phyloP scores from a whole-genome alignment of 108 stramenopile genomes.

The Skeletonema tropicum region DNA sequence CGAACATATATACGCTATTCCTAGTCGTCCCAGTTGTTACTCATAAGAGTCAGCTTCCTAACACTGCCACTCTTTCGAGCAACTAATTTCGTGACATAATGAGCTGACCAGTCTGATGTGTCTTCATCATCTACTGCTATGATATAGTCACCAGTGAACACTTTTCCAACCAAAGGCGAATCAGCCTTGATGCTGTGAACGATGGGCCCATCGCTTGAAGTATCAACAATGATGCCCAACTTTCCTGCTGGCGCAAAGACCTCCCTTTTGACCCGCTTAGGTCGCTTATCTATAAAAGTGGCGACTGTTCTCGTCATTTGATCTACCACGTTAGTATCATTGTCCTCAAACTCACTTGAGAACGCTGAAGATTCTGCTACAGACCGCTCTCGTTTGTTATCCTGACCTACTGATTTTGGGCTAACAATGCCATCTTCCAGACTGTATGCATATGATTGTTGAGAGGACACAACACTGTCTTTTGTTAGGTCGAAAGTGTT shows the following conservation, averaged over 20 bases:
- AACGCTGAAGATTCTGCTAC: slow-evolving; percentile 3
- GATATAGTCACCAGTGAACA: slow-evolving; percentile 74
- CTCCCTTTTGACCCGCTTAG: slow-evolving; percentile 9
- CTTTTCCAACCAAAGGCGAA: slow-evolving; percentile 57
- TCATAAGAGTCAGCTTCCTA: background rate
- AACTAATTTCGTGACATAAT: slow-evolving; percentile 72
- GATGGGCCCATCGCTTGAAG: slow-evolving; percentile 77
- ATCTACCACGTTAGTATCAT: background rate
- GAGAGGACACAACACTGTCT: background rate
- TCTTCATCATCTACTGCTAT: slow-evolving; percentile 79
- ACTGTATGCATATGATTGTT: slow-evolving; percentile 22
- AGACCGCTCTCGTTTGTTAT: background rate
- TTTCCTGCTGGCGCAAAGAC: slow-evolving; percentile 78
- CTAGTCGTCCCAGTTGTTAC: background rate
- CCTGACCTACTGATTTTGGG: background rate
- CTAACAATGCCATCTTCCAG: slow-evolving; percentile 24
- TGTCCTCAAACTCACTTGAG: too few species aligned
- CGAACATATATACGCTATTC: background rate
- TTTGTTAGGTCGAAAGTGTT: too few species aligned
- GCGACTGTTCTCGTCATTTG: background rate
- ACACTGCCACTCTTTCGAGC: slow-evolving; percentile 30
- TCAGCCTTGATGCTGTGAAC: slow-evolving; percentile 64
- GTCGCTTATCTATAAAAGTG: background rate
- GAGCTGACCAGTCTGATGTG: slow-evolving; percentile 71
- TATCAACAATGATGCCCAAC: slow-evolving; percentile 86